Evolutionary conservation across 1,284 basidiomycete genomes (phyloP).

Genomic region (Psilocybe mexicana): DNA sequence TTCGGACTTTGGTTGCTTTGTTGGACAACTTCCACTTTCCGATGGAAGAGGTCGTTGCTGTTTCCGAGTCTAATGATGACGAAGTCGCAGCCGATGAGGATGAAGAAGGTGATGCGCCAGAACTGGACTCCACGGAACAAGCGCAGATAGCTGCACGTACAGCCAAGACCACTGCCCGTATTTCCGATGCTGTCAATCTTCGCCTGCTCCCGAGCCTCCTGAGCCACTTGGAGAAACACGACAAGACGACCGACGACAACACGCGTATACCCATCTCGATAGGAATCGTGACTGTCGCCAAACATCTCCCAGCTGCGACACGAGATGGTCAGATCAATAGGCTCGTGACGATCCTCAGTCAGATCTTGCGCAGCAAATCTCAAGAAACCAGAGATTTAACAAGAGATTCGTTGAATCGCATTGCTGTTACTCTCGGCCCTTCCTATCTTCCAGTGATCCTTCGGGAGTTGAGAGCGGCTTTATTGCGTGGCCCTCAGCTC

Average conservation of each 20-base stretch:
- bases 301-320: conserved; percentile 72
- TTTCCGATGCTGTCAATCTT: conserved; percentile 78
- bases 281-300: conserved; percentile 85
- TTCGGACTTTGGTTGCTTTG: conserved; percentile 85
- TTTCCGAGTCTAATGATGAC: conserved; percentile 26
- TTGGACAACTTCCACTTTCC: conserved; percentile 94
- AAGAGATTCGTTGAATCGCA: conserved; percentile 84
- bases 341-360: conserved; percentile 83
- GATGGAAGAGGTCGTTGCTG: conserved; percentile 54
- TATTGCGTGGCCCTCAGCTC: conserved; percentile 91
- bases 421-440: conserved; percentile 76
- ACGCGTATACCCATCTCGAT: conserved; percentile 88
- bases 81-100: conserved; percentile 35
- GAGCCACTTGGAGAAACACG: conserved; percentile 78
- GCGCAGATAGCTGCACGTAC: conserved; percentile 3
- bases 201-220: conserved; percentile 79
- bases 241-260: conserved; percentile 81
- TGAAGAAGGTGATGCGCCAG: conserved; percentile 29
- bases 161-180: conserved; percentile 39
- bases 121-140: conserved; percentile 2
- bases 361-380: conserved; percentile 89
- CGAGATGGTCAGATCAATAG: conserved; percentile 78
- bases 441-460: conserved; percentile 75
- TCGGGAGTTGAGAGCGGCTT: conserved; percentile 80
- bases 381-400: conserved; percentile 93